Conservation (phyloP, 768 basidiomycete genomes). For the Boletus vermiculosoides region DNA sequence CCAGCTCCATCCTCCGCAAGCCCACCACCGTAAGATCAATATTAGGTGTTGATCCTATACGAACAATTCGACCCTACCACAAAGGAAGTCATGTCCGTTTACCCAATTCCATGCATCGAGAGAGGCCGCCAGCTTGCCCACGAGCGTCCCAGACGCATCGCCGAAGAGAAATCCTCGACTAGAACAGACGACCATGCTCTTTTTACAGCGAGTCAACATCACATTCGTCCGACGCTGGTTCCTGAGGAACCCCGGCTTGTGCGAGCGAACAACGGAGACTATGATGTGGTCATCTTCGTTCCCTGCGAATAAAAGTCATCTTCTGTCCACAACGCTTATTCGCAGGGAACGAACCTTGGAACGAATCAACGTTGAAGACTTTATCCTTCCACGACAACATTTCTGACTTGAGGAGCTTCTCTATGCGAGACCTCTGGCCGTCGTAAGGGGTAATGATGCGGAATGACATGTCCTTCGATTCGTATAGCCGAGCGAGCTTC, state of each 20-base stretch:
- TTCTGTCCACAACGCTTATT: neutral
- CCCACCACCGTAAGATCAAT: neutral
- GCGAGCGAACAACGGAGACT: constrained; percentile 64
- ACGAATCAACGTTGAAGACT: constrained; percentile 75
- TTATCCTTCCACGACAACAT: constrained; percentile 59
- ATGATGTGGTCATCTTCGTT: constrained; percentile 80
- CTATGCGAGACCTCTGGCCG: constrained; percentile 59
- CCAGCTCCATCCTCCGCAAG: neutral
- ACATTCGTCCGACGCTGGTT: constrained; percentile 74
- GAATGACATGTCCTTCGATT: constrained; percentile 46
- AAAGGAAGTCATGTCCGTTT: constrained; percentile 8
- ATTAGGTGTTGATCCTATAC: neutral
- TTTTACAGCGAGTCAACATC: constrained; percentile 77
- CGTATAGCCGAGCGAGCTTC: constrained; percentile 51
- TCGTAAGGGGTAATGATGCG: constrained; percentile 81
- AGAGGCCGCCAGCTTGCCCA: constrained; percentile 25
- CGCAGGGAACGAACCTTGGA: constrained; percentile 60
- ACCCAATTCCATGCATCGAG: constrained; percentile 19
- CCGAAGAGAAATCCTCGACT: constrained; percentile 35
- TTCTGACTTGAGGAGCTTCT: constrained; percentile 47
- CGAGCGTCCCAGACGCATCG: constrained; percentile 18
- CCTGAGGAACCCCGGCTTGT: constrained; percentile 59
- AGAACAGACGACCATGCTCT: constrained; percentile 70
- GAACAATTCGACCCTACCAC: neutral
- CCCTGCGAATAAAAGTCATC: constrained; percentile 42